A percentile compares a stretch with the other conserved stretches of the same genome.
Evolutionary conservation across 192 early-diverging fungal species (phyloP).

Genomic region (Cladochytrium replicatum): DNA sequence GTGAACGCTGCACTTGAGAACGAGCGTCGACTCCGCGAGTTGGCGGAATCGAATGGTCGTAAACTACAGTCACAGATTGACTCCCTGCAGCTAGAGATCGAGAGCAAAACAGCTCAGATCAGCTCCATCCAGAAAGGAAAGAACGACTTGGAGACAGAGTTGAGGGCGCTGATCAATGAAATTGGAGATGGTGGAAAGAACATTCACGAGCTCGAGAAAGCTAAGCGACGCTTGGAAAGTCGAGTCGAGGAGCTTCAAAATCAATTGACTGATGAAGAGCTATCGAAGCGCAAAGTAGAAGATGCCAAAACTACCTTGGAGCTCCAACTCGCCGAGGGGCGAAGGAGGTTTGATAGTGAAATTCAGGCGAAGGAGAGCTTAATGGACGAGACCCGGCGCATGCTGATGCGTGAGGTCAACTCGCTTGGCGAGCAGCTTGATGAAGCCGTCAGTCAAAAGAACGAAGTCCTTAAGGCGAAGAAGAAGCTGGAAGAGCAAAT

Average conservation of each 20-base stretch:
- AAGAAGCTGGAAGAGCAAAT: slow-evolving; percentile 54
- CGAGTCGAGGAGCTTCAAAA: slow-evolving; percentile 47
- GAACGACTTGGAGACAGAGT: slow-evolving; percentile 54
- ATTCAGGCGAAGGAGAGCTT: slow-evolving; percentile 48
- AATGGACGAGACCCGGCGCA: slow-evolving; percentile 63
- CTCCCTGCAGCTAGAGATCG: slow-evolving; percentile 47
- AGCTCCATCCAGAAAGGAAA: slow-evolving; percentile 48
- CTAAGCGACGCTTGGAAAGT: slow-evolving; percentile 48
- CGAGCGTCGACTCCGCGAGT: slow-evolving; percentile 48
- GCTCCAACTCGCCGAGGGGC: slow-evolving; percentile 57
- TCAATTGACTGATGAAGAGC: slow-evolving; percentile 56
- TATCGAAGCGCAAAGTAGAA: slow-evolving; percentile 40
- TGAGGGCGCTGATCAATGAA: slow-evolving; percentile 56
- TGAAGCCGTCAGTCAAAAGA: slow-evolving; percentile 37
- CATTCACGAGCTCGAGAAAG: slow-evolving; percentile 63
- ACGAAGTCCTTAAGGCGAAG: slow-evolving; percentile 49
- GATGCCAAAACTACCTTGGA: slow-evolving; percentile 48
- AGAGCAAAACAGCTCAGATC: slow-evolving; percentile 44
- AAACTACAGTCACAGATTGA: slow-evolving; percentile 49
- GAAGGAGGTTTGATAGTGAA: slow-evolving; percentile 52
- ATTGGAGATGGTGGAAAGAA: slow-evolving; percentile 67
- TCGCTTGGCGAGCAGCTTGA: slow-evolving; percentile 45
- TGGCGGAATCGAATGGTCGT: slow-evolving; percentile 48
- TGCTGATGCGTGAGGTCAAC: slow-evolving; percentile 55
- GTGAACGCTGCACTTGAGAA: slow-evolving; percentile 44